These are phyloP conservation scores for Angomonas deanei DNA, from an alignment of 208 protist genomes.

Conservation along the genomic window DNA sequence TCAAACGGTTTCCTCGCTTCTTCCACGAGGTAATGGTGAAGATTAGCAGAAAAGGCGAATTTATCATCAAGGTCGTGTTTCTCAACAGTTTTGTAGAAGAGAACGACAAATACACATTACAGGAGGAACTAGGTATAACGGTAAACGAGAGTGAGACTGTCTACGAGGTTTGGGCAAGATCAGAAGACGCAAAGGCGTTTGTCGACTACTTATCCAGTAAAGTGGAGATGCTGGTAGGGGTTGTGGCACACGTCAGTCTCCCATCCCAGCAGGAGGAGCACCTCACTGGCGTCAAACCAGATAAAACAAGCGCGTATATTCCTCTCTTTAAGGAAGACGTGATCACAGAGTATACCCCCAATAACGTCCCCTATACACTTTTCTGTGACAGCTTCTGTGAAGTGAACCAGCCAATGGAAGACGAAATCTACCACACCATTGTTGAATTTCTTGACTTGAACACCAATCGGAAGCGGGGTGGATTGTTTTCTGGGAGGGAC, in stretches of 20 bases:
- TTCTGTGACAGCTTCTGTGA: slow-evolving; percentile 46
- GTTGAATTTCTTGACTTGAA: slow-evolving; percentile 21
- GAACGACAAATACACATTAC: not conserved
- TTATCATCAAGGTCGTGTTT: slow-evolving; percentile 31
- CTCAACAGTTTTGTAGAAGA: slow-evolving; percentile 11
- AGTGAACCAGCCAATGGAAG: slow-evolving; percentile 44
- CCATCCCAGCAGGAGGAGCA: not conserved
- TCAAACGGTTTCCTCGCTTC: slow-evolving; percentile 12
- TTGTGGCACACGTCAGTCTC: slow-evolving; percentile 31
- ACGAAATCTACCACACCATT: slow-evolving; percentile 31
- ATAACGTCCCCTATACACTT: slow-evolving; percentile 21
- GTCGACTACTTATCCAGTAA: slow-evolving; percentile 8
- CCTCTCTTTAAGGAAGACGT: slow-evolving; percentile 11
- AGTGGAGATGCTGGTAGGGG: slow-evolving; percentile 10
- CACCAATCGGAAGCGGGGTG: slow-evolving; percentile 3
- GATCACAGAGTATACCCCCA: slow-evolving; percentile 30
- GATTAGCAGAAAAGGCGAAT: slow-evolving; percentile 16
- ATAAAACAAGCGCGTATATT: slow-evolving; percentile 27
- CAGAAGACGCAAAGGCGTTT: slow-evolving; percentile 14
- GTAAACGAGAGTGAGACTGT: slow-evolving; percentile 10
- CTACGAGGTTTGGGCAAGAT: slow-evolving; percentile 21
- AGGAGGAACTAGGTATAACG: not conserved
- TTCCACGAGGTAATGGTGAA: slow-evolving; percentile 42
- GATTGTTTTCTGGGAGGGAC: slow-evolving; percentile 32
- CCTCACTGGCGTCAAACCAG: slow-evolving; percentile 17